Base-by-base conservation (phyloP, 129 eudicot species). In the Flaveria bidentis region DNA sequence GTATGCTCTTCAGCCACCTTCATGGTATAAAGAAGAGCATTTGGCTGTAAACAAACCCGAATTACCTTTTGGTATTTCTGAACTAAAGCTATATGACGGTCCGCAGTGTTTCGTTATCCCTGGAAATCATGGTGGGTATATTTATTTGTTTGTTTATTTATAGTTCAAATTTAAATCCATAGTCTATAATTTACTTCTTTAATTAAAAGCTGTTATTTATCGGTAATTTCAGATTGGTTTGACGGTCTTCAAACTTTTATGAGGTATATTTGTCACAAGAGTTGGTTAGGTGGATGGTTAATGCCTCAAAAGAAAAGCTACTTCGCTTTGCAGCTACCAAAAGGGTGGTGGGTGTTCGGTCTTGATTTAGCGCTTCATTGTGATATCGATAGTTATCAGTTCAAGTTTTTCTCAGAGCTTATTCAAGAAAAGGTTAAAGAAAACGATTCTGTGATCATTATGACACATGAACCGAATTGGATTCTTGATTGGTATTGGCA, bases 241-340 rank as follows among this genome's bases (percentile, higher is more conserved):
- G 99, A 95, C 69, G 99, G 97, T 47, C 96, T 95, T 75, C 93
- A 95, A 83, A 95, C 96, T 10, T 95, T 86, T 81, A 89, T 95
- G 97, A 88, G 96, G 84, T 91, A 95, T 78, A 91, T 95, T 75
- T 95, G 97, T 83, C 99, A 95, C 81, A 91, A 91, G 79, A 95
- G 96, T 83, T 95, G 99, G 99, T 84, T 95, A 84, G 99, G 99
- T 73, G 99, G 99, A 75, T 95, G 99, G 99, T 84, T 91, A 71
- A 95, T 95, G 99, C 99, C 99, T 26, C 99, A 95, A 81, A 90
- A 82, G 89, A 95, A 91, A 49, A 95, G 99, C 79, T 95, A 95
- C 81, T 95, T 95, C 51, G 99, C 99, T 13, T 81, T 95, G 85
- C 94, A 87, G 78, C 85, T 91, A 28, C 97, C 97, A 3, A 89